Conservation (phyloP, 1,284 basidiomycete genomes). For the Trametes versicolor region DNA sequence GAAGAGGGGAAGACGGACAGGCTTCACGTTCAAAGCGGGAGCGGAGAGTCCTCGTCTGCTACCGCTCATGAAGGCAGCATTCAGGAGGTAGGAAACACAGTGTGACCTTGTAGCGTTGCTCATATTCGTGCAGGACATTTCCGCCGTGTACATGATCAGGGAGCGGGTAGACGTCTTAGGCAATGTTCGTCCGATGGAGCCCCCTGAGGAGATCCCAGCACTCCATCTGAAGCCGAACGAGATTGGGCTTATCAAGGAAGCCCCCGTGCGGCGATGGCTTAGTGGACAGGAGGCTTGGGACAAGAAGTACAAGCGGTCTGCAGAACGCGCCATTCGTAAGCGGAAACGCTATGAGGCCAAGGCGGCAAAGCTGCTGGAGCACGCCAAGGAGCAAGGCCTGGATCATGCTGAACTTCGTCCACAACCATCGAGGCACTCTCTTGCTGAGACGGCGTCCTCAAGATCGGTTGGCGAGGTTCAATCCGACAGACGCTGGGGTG, state of each 20-base stretch:
- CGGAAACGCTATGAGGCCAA: constrained; percentile 53
- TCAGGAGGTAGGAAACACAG: constrained; percentile 13
- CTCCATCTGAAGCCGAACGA: constrained; percentile 68
- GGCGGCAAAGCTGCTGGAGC: constrained; percentile 52
- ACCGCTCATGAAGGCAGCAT: constrained; percentile 6
- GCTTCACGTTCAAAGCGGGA: constrained; percentile 6
- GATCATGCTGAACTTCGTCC: constrained; percentile 38
- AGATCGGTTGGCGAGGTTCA: constrained; percentile 33
- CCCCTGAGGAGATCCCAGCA: constrained; percentile 69
- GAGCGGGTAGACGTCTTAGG: constrained; percentile 89
- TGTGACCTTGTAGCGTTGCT: background rate
- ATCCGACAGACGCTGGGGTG: constrained; percentile 43
- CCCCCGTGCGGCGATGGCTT: constrained; percentile 64
- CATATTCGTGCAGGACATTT: constrained; percentile 38
- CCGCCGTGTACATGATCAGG: constrained; percentile 70
- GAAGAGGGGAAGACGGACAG: constrained; percentile 35
- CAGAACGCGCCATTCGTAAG: constrained; percentile 52
- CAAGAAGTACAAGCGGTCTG: constrained; percentile 53
- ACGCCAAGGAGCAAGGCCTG: constrained; percentile 60
- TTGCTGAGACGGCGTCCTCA: constrained; percentile 28
- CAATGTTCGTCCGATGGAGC: constrained; percentile 81
- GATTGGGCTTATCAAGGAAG: constrained; percentile 76
- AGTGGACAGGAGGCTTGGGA: constrained; percentile 70
- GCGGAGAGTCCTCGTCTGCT: constrained; percentile 8
- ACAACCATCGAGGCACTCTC: constrained; percentile 13